Evolutionary conservation across 2,329 filamentous ascomycete species (phyloP), one percentile per base, ranked within the genome.

Genomic region (Aspergillus chevalieri): DNA sequence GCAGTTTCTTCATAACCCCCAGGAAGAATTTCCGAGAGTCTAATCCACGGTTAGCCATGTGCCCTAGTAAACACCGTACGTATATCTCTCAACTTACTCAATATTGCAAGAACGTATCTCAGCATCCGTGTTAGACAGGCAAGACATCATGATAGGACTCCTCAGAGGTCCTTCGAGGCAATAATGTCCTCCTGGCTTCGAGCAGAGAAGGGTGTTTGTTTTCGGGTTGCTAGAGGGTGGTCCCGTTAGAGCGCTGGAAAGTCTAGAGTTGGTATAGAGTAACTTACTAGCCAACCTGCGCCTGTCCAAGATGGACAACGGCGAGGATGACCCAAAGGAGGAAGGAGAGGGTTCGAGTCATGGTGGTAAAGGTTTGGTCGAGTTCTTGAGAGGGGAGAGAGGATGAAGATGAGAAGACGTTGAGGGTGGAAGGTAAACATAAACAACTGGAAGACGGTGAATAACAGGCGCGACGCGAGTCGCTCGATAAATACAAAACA

Each of bases 151-250:
- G 1, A 34, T 52, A 1, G 54, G 42, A 17, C 52, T 45, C 5
- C 50, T 24, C 2, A 62, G 51, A 9, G 60, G 61, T 19, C 46
- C 48, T 5, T 47, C 43, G 38, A 44, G 22, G 30, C 60, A 62
- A 48, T 59, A 62, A 22, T 42, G 49, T 33, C 51, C 51, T 19
- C 48, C 52, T 6, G 48, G 36, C 9, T 51, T 51, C 10, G 57
- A 56, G 47, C 60, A 61, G 21, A 52, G 8, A n/a, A 62, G 49
- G 7, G 28, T 46, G 47, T 58, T 58, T n/a, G 51, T 51, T 19
- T 51, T 33, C 1, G 51, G 43, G 39, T 58, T 36, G 26, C 59
- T 62, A 39, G 22, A 46, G 1, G 12, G 39, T 6, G 24, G 6
- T 17, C 28, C 2, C 8, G 17, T 41, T 30, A 30, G 15, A 15